These are phyloP conservation scores for Lentinula raphanica DNA, from an alignment of 768 basidiomycete genomes.

Conservation along the genomic window DNA sequence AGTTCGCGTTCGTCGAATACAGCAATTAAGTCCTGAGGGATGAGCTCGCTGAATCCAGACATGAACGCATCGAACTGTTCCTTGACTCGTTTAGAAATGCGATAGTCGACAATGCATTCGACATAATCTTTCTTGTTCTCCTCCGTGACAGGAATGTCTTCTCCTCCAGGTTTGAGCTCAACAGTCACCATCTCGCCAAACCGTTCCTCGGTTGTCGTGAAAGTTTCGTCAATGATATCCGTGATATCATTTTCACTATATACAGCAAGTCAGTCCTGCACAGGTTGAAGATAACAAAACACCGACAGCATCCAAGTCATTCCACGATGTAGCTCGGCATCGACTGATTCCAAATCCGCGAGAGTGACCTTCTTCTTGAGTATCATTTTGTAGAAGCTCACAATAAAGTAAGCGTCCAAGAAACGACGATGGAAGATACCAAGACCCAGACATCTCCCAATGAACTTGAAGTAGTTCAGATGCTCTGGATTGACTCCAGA, in stretches of 20 bases:
- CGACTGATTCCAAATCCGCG: conserved; percentile 92
- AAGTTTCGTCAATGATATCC: conserved; percentile 96
- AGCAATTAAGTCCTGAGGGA: conserved; percentile 95
- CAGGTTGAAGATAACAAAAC: conserved; percentile 5
- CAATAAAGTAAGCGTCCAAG: conserved; percentile 98
- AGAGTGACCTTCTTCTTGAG: conserved; percentile 95
- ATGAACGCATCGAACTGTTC: conserved; percentile 99
- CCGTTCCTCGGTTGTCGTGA: conserved; percentile 94
- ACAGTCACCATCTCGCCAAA: conserved; percentile 98
- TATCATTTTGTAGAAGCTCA: conserved; percentile 99
- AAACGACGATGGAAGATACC: conserved; percentile 99
- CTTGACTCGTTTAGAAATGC: conserved; percentile 94
- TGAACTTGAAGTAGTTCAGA: conserved; percentile 99
- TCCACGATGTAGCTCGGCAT: conserved; percentile 90
- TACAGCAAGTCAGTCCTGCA: conserved; percentile 12
- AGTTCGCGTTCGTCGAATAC: conserved; percentile 99
- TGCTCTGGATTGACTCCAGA: conserved; percentile 99
- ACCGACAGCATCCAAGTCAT: conserved; percentile 98
- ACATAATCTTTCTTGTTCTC: conserved; percentile 99
- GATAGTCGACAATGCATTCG: conserved; percentile 90
- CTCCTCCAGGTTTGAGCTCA: conserved; percentile 87
- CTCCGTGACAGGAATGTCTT: conserved; percentile 82
- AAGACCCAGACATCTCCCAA: conserved; percentile 89
- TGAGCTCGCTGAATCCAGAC: conserved; percentile 99
- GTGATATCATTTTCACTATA: conserved; percentile 95